A percentile compares a stretch with the other conserved stretches of the same genome.
These are phyloP conservation scores for Lyophyllum atratum DNA, from an alignment of 768 basidiomycete genomes.

Conservation along the genomic window DNA sequence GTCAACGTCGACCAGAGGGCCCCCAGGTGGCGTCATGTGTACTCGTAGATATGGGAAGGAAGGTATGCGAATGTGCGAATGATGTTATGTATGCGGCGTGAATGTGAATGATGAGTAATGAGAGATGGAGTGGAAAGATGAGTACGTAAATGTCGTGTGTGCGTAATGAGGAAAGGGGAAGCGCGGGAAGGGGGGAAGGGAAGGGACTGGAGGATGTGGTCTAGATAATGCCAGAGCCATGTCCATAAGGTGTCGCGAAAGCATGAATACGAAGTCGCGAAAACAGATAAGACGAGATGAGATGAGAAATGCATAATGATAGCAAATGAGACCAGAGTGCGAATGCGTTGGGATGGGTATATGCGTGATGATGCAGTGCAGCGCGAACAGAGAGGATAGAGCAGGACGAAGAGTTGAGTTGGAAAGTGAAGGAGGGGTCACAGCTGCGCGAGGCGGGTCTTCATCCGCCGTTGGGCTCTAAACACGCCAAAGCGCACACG, in stretches of 20 bases:
- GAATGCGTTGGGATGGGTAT: neutral
- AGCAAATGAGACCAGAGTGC: neutral
- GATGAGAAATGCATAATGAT: neutral
- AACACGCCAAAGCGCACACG: slow-evolving; percentile 61
- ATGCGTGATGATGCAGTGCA: slow-evolving; percentile 2
- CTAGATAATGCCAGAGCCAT: neutral
- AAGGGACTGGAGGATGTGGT: neutral
- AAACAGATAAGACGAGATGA: neutral
- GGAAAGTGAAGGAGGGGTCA: neutral
- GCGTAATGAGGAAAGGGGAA: neutral
- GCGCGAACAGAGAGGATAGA: neutral
- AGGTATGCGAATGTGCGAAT: too few relatives aligned
- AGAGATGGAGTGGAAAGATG: too few relatives aligned
- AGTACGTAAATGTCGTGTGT: neutral
- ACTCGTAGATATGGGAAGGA: too few relatives aligned
- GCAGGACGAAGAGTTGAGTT: neutral
- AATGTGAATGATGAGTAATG: neutral
- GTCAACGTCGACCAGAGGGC: too few relatives aligned
- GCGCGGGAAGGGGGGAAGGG: neutral
- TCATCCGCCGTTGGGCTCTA: slow-evolving; percentile 40
- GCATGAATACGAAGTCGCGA: neutral
- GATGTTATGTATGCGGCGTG: too few relatives aligned
- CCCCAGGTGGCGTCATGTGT: too few relatives aligned
- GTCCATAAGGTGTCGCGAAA: neutral
- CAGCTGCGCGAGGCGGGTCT: slow-evolving; percentile 29